phyloP scores from a whole-genome alignment of 305 asterid genomes.

The Lippia alba region DNA sequence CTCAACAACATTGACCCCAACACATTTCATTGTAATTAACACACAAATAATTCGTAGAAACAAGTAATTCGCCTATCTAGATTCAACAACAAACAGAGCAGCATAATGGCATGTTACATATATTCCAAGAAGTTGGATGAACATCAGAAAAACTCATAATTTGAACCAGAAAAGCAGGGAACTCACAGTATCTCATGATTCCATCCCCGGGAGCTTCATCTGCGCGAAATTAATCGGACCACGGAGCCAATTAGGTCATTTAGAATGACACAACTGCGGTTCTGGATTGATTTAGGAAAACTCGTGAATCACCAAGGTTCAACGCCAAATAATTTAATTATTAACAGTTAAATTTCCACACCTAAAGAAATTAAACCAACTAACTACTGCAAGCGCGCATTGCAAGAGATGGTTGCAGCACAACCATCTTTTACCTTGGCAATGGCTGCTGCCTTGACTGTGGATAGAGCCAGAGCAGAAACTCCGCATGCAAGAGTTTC shows the following conservation, averaged over 20 bases:
- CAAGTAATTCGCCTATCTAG: too few species aligned
- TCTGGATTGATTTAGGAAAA: conserved; percentile 39
- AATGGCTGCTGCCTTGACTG: too few species aligned
- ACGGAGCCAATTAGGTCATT: conserved; percentile 75
- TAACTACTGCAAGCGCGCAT: too few species aligned
- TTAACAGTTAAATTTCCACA: too few species aligned
- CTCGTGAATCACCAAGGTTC: neutral
- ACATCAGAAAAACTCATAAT: neutral
- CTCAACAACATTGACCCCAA: too few species aligned
- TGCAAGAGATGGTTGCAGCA: too few species aligned
- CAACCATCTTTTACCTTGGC: too few species aligned
- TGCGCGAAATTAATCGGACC: conserved; percentile 78
- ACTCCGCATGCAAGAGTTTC: too few species aligned
- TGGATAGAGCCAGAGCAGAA: too few species aligned
- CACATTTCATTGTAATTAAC: too few species aligned
- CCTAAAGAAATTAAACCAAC: too few species aligned
- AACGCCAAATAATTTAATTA: neutral
- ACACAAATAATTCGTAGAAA: too few species aligned
- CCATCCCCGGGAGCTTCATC: conserved; percentile 69
- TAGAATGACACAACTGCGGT: conserved; percentile 52
- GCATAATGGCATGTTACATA: neutral
- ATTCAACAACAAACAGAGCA: conserved; percentile 11
- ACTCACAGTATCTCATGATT: conserved; percentile 66
- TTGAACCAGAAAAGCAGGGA: neutral
- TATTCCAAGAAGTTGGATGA: neutral